Conservation (phyloP, 2,329 filamentous ascomycete species). For the Paracamarosporium sp. region DNA sequence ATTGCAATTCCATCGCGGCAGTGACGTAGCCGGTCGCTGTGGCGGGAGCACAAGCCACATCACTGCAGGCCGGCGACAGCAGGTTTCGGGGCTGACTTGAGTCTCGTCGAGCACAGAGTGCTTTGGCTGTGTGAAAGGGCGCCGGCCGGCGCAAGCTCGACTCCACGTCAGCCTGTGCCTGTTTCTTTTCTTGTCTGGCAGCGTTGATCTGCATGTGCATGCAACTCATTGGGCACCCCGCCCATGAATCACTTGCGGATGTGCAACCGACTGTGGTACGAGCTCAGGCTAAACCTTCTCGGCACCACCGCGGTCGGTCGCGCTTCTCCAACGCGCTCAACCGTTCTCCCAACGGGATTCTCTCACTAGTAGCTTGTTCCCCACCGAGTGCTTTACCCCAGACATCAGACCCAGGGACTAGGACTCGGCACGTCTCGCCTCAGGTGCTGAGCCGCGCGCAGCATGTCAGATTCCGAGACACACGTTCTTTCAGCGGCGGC, state of each 20-base stretch:
- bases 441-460: constrained; percentile 19
- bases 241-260: background rate
- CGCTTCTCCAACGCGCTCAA: background rate
- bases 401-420: background rate
- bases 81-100: background rate
- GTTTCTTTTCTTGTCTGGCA: constrained; percentile 1
- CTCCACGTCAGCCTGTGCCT: constrained; percentile 1
- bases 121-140: background rate
- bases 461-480: constrained; percentile 42
- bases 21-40: constrained; percentile 27
- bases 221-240: background rate
- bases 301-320: background rate
- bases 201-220: constrained; percentile 4
- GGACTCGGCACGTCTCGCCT: constrained; percentile 3
- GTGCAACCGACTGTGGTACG: background rate
- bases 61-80: background rate
- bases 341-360: background rate
- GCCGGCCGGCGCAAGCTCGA: background rate
- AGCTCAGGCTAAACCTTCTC: background rate
- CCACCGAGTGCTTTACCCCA: background rate
- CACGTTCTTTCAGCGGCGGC: constrained; percentile 41
- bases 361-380: background rate
- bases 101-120: background rate
- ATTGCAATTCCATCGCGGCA: background rate
- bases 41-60: constrained; percentile 7